phyloP scores from a whole-genome alignment of 192 early-diverging fungal species.

The Jimgerdemannia lactiflua region DNA sequence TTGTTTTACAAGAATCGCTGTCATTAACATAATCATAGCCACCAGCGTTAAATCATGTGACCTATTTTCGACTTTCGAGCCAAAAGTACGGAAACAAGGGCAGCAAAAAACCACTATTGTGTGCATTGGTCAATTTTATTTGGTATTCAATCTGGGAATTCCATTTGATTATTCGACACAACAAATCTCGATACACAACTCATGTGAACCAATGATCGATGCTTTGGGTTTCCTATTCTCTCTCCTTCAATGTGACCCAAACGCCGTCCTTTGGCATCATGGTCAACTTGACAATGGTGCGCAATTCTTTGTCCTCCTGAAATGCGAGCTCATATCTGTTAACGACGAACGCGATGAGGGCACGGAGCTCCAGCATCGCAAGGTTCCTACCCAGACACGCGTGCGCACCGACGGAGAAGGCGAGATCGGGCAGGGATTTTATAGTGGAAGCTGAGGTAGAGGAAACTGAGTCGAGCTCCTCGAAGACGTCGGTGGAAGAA shows the following conservation, averaged over 20 bases:
- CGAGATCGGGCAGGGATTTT: conserved; percentile 9
- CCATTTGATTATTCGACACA: too few species aligned
- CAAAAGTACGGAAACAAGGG: too few species aligned
- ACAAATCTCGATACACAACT: too few species aligned
- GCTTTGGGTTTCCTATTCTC: background rate
- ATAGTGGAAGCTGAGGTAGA: background rate
- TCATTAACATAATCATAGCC: too few species aligned
- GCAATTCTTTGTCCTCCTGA: background rate
- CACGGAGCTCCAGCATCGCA: background rate
- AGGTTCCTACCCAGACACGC: conserved; percentile 26
- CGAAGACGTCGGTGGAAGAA: background rate
- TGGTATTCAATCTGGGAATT: too few species aligned
- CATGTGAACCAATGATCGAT: too few species aligned
- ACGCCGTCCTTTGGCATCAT: background rate
- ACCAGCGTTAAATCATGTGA: too few species aligned
- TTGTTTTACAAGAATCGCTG: too few species aligned
- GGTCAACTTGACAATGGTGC: background rate
- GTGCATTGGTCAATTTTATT: too few species aligned
- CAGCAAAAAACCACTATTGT: too few species aligned
- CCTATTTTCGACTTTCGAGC: too few species aligned
- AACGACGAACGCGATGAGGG: background rate
- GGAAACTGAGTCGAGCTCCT: background rate
- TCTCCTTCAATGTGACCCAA: background rate
- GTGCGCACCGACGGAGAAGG: conserved; percentile 49
- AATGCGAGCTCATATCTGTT: background rate